These are phyloP conservation scores for Blastobotrys serpentis DNA, from an alignment of 1,139 yeast genomes.

Conservation along the genomic window DNA sequence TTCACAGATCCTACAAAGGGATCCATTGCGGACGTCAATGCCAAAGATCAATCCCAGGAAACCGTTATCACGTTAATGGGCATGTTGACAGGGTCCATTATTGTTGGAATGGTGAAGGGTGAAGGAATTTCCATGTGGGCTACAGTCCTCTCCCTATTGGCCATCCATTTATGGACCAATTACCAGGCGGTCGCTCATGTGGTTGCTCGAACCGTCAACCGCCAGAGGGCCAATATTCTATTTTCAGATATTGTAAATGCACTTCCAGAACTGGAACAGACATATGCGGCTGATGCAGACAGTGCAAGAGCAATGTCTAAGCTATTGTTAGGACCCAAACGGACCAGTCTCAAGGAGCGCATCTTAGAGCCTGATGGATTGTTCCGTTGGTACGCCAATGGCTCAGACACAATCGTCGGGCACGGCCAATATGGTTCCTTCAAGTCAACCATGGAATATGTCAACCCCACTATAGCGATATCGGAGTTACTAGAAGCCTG, in stretches of 20 bases:
- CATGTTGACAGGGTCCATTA: slow-evolving; percentile 39
- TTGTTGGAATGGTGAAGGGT: slow-evolving; percentile 36
- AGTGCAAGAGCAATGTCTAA: slow-evolving; percentile 27
- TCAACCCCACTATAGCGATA: slow-evolving; percentile 18
- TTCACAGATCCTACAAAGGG: slow-evolving; percentile 39
- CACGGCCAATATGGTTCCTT: slow-evolving; percentile 27
- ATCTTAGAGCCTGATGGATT: slow-evolving; percentile 37
- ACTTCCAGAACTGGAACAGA: slow-evolving; percentile 29
- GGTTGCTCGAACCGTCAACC: slow-evolving; percentile 36
- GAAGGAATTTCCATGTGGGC: slow-evolving; percentile 38
- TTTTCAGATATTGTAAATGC: slow-evolving; percentile 34
- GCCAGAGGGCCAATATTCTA: slow-evolving; percentile 39
- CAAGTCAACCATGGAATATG: slow-evolving; percentile 18
- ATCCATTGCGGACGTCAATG: slow-evolving; percentile 41
- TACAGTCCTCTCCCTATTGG: slow-evolving; percentile 30
- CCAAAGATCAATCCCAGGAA: slow-evolving; percentile 43
- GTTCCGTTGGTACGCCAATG: slow-evolving; percentile 30
- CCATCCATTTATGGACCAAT: slow-evolving; percentile 39
- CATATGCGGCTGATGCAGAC: slow-evolving; percentile 23
- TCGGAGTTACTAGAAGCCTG: slow-evolving; percentile 23
- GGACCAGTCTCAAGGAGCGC: slow-evolving; percentile 32
- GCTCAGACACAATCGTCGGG: slow-evolving; percentile 25
- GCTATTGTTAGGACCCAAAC: slow-evolving; percentile 32
- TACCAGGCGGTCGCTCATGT: slow-evolving; percentile 40
- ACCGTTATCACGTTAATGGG: slow-evolving; percentile 42